A percentile compares a stretch with the other conserved stretches of the same genome.
Evolutionary conservation across 768 basidiomycete species (phyloP).

Genomic region (Naganishia friedmannii): DNA sequence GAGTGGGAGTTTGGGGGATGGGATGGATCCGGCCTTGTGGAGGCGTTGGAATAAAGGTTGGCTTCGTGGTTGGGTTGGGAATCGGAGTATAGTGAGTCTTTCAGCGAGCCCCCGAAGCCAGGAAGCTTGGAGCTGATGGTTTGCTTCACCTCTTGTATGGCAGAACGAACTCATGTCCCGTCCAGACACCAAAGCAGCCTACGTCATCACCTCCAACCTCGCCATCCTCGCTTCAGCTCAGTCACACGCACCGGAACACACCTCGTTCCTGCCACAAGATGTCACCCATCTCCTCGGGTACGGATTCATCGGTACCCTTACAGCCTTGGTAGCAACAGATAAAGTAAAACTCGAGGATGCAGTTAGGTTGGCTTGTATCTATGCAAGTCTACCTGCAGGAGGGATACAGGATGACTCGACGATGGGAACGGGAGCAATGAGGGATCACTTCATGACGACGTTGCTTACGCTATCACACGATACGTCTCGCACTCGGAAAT

Average conservation of each 20-base stretch:
- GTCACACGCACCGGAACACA: constrained; percentile 19
- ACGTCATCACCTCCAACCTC: constrained; percentile 46
- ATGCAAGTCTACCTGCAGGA: constrained; percentile 15
- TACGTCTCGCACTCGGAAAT: constrained; percentile 11
- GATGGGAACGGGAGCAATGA: background rate
- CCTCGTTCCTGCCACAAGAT: constrained; percentile 38
- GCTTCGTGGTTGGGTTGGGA: constrained; percentile 48
- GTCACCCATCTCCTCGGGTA: constrained; percentile 48
- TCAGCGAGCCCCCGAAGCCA: background rate
- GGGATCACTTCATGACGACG: constrained; percentile 25
- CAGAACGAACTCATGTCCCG: constrained; percentile 45
- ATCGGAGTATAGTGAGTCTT: constrained; percentile 33
- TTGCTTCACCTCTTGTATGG: no score
- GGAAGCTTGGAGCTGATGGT: background rate
- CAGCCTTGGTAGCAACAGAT: constrained; percentile 45
- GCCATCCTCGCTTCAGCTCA: constrained; percentile 47
- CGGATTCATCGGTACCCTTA: constrained; percentile 49
- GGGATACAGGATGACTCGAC: background rate
- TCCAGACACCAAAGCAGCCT: constrained; percentile 47
- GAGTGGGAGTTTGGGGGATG: constrained; percentile 14
- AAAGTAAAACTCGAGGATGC: constrained; percentile 43
- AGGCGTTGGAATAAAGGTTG: constrained; percentile 39
- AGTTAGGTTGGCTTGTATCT: constrained; percentile 37
- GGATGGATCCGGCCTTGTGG: constrained; percentile 25
- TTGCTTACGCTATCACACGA: constrained; percentile 23